Evolutionary conservation across 2,329 filamentous ascomycete genomes (phyloP).

Genomic region (Colletotrichum tanaceti): DNA sequence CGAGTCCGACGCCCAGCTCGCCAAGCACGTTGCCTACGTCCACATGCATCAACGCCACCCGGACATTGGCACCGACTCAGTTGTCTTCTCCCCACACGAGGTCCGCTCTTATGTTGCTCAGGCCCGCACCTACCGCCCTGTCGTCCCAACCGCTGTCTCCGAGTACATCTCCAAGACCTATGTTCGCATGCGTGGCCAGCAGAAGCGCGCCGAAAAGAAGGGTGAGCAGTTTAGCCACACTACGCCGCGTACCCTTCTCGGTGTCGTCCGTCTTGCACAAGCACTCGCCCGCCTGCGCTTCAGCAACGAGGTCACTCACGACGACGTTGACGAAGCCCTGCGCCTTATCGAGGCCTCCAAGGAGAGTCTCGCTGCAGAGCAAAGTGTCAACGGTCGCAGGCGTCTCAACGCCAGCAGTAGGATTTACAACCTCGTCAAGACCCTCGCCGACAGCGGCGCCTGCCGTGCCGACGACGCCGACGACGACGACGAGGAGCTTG

Average conservation of each 20-base stretch:
- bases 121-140: constrained; percentile 88
- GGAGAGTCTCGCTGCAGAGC: constrained; percentile 84
- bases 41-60: constrained; percentile 98
- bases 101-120: constrained; percentile 96
- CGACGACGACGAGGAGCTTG: constrained; percentile 65
- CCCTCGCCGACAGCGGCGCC: constrained; percentile 86
- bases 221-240: constrained; percentile 96
- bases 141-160: constrained; percentile 84
- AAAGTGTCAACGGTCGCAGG: constrained; percentile 64
- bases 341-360: constrained; percentile 94
- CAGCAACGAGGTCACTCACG: constrained; percentile 82
- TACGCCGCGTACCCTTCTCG: constrained; percentile 91
- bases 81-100: constrained; percentile 93
- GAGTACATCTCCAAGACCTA: constrained; percentile 99
- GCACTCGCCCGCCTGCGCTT: constrained; percentile 93
- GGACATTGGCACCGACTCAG: constrained; percentile 68
- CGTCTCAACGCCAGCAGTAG: constrained; percentile 85
- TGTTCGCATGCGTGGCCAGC: constrained; percentile 90
- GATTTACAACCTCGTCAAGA: constrained; percentile 95
- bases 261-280: constrained; percentile 91
- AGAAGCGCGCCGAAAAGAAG: constrained; percentile 89
- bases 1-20: constrained; percentile 91
- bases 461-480: constrained; percentile 77
- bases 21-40: constrained; percentile 94
- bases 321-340: constrained; percentile 95